Conservation (phyloP, 495 filamentous ascomycete species). For the Platismatia glauca region DNA sequence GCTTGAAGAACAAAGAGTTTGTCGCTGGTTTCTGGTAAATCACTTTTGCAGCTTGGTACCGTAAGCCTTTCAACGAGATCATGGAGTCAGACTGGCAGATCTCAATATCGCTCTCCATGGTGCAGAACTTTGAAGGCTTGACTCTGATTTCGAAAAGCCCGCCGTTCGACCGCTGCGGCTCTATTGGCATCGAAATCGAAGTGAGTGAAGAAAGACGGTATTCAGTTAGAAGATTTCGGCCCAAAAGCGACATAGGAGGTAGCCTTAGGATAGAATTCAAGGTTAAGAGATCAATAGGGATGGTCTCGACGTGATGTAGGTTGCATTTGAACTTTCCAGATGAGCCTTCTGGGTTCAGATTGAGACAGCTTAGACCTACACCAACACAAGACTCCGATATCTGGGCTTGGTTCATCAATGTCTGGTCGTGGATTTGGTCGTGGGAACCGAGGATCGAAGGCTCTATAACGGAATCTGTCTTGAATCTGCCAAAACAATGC, state of each 20-base stretch:
- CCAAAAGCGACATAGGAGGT: constrained; percentile 6
- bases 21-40: constrained; percentile 10
- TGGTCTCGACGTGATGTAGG: not conserved
- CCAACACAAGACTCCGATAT: not conserved
- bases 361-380: constrained; percentile 1
- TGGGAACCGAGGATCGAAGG: not conserved
- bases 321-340: constrained; percentile 6
- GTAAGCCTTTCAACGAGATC: constrained; percentile 1
- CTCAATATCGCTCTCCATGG: not conserved
- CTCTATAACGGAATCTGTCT: not conserved
- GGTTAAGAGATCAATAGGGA: constrained; percentile 10
- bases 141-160: constrained; percentile 7
- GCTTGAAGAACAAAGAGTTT: constrained; percentile 21
- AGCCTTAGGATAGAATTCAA: constrained; percentile 13
- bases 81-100: not conserved
- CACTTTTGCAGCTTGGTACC: not conserved
- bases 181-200: not conserved
- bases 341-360: constrained; percentile 1
- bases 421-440: not conserved
- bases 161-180: not conserved
- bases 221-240: constrained; percentile 7
- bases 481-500: not conserved
- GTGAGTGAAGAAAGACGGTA: constrained; percentile 11
- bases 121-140: not conserved
- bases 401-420: not conserved